Evolutionary conservation across 352 stramenopile species (phyloP).

Genomic region (Phytopythium montanum): DNA sequence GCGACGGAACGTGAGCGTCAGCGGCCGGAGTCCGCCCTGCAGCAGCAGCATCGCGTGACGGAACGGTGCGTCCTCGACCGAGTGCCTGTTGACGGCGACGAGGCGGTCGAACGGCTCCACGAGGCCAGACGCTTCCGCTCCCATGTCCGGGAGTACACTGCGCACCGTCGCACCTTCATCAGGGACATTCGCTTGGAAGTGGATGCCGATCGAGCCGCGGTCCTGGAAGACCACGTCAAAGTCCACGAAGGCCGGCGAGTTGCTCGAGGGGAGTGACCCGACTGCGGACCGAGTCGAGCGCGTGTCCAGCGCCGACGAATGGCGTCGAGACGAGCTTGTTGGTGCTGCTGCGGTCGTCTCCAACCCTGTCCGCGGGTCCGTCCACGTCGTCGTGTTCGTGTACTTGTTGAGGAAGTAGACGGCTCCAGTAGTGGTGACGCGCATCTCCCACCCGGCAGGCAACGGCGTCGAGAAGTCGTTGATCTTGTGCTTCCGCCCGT

Average conservation of each 20-base stretch:
- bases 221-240: conserved; percentile 79
- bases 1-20: conserved; percentile 77
- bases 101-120: conserved; percentile 65
- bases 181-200: conserved; percentile 75
- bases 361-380: conserved; percentile 38
- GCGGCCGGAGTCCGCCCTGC: conserved; percentile 67
- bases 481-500: conserved; percentile 57
- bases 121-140: conserved; percentile 36
- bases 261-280: background rate
- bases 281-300: background rate
- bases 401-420: conserved; percentile 82
- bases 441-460: conserved; percentile 79
- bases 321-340: background rate
- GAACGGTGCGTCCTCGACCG: conserved; percentile 65
- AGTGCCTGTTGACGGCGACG: conserved; percentile 75
- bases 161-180: conserved; percentile 64
- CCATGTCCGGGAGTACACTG: conserved; percentile 53
- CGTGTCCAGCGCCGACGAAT: conserved; percentile 1
- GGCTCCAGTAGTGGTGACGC: conserved; percentile 52
- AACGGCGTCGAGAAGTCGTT: conserved; percentile 75
- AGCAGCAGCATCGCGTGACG: conserved; percentile 79
- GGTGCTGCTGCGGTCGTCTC: background rate
- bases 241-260: conserved; percentile 8
- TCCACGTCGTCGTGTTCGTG: conserved; percentile 73
- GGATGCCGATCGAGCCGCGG: conserved; percentile 67